A percentile compares a stretch with the other conserved stretches of the same genome.
phyloP scores from a whole-genome alignment of 2,329 filamentous ascomycete species.

The Pyrenophora graminea region DNA sequence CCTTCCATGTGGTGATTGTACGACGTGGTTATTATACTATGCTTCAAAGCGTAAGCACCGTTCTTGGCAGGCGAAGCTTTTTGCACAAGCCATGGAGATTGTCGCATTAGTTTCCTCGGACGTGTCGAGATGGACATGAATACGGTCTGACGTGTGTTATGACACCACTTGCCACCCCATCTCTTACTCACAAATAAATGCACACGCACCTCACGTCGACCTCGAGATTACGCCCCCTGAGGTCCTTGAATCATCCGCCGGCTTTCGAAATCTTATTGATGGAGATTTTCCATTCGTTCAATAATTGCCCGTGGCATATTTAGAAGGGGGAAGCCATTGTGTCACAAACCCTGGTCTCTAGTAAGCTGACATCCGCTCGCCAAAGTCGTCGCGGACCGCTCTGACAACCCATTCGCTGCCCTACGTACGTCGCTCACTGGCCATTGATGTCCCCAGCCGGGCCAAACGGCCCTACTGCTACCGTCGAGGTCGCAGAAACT shows the following conservation, averaged over 20 bases:
- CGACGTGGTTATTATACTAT: neutral
- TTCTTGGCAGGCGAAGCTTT: neutral
- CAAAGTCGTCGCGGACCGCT: conserved; percentile 9
- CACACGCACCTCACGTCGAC: neutral
- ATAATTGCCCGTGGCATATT: conserved; percentile 3
- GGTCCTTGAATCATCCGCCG: conserved; percentile 3
- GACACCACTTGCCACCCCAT: neutral
- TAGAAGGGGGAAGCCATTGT: too few species aligned
- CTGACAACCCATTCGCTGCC: conserved; percentile 1
- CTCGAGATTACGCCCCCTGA: neutral
- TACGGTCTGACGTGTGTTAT: conserved; percentile 10
- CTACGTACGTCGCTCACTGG: conserved; percentile 2
- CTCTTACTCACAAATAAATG: neutral
- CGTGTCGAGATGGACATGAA: neutral
- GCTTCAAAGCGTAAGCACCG: neutral
- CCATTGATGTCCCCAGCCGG: conserved; percentile 3
- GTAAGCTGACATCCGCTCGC: conserved; percentile 19
- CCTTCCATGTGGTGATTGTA: too few species aligned
- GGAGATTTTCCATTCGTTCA: conserved; percentile 2
- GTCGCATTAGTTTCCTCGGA: neutral
- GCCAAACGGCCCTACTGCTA: conserved; percentile 2
- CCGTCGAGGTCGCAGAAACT: conserved; percentile 1
- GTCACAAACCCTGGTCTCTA: conserved; percentile 8
- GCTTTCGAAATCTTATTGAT: neutral
- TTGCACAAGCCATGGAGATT: neutral